Base-by-base conservation (phyloP, 345 rosid species). In the Excoecaria cochinchinensis region DNA sequence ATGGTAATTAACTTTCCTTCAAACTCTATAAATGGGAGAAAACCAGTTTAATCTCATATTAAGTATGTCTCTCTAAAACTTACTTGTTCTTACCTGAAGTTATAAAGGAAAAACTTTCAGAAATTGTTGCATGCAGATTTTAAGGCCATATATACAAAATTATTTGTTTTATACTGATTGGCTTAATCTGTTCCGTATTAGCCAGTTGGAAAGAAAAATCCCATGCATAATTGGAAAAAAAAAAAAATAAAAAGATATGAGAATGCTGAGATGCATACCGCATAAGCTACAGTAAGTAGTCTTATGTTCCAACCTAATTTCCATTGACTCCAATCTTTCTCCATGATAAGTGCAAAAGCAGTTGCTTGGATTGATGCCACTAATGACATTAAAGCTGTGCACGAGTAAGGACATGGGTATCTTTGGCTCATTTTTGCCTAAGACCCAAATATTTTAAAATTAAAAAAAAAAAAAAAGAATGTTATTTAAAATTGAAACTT, bases 261-360 rank as follows among this genome's bases (percentile, higher is more conserved):
- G n/a, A 3, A 10, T 8, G 24, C 0, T 22, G 11, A 0, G 15
- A 48, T 16, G 24, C 70, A 3, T 52, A 87, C 90, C 79, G 85
- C 62, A 55, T 84, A 86, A 5, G 79, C 76, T 1, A 66, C 71
- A 0, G 89, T 73, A 55, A 85, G 75, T 21, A 87, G 86, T 40
- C 90, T 79, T 48, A 86, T 71, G 25, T 83, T 74, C 87, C 86
- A 86, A 17, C 85, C 87, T 47, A 87, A 50, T 62, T 40, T 85
- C 90, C 89, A 87, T 31, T 77, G 81, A 7, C 66, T 73, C 67
- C 56, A 77, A 67, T 87, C 83, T 9, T 9, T 65, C 4, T 82
- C 78, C 50, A 60, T 16, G 52, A 83, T 71, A 40, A 87, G 46
- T 24, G 85, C 89, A n/a, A 66, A 72, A 60, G 67, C 5, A 40